Evolutionary conservation across 805 yeast genomes (phyloP), one percentile per base, ranked within the genome.

Genomic region (Priceomyces castillae): DNA sequence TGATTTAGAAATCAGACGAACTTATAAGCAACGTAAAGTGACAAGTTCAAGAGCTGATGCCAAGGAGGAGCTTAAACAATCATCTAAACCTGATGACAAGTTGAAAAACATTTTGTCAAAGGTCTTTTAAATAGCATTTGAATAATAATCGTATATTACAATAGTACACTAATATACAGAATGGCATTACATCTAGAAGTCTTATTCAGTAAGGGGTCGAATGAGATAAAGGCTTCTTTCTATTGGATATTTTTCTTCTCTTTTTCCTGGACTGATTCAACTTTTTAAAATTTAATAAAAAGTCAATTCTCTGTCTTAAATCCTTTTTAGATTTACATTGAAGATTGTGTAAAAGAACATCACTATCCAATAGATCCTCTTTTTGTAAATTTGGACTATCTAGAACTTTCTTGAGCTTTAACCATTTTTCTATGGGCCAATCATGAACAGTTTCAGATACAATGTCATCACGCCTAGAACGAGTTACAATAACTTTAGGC

Each of bases 11-110:
- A 62, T 77, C 4, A 69, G 82, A 53, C 74, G 92, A 58, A 71
- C 67, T 15, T 89, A 89, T 61, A 77, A 76, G 46, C 98, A 90
- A 62, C 58, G 89, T 49, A 74, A 74, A 28, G 84, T 86, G 14
- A 68, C 81, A 10, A 80, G 88, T 7, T 76, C 76, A 12, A 76
- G 95, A 53, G 84, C 88, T 0, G 80, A 76, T 46, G 90, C 87
- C 9, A 69, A 73, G 14, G 61, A 65, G 1, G 59, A 64, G 18
- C 66, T 74, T 34, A 79, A 80, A 49, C 62, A 62, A 30, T 61
- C 64, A 19, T 62, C 69, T 14, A 67, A 61, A 52, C 74, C 62
- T 19, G 54, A 64, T 35, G 66, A 64, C 19, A 73, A 73, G 53
- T 54, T 77, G 49, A 57, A 67, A 50, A 58, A 60, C n/a, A 82